Evolutionary conservation across 805 yeast species (phyloP).

Genomic region (Candida berthetii): DNA sequence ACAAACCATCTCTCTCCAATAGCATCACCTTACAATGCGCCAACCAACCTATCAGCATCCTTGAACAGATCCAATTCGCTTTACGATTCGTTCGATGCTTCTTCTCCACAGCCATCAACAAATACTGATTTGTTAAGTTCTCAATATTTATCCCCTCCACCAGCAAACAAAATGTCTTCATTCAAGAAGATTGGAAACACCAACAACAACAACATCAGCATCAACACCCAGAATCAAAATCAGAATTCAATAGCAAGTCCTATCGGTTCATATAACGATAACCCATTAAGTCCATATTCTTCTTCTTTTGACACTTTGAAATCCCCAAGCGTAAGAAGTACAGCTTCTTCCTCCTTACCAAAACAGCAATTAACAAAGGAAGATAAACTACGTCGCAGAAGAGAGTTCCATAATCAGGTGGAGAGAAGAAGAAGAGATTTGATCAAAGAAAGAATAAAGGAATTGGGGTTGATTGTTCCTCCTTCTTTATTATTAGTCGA

Average conservation of each 20-base stretch:
- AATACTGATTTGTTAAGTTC: constrained; percentile 4
- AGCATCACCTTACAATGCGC: constrained; percentile 2
- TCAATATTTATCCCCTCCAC: constrained; percentile 20
- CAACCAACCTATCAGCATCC: constrained; percentile 1
- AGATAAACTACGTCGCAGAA: constrained; percentile 66
- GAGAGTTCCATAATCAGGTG: constrained; percentile 92
- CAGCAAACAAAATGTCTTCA: constrained; percentile 2
- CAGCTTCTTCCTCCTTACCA: constrained; percentile 19
- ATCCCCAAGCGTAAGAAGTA: constrained; percentile 24
- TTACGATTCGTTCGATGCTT: constrained; percentile 17
- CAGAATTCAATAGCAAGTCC: constrained; percentile 5
- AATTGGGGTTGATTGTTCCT: constrained; percentile 76
- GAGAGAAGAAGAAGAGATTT: constrained; percentile 88
- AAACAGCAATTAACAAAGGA: constrained; percentile 42
- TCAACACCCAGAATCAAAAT: constrained; percentile 2
- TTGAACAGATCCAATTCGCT: constrained; percentile 10
- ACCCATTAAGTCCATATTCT: constrained; percentile 18
- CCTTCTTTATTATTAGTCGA: constrained; percentile 51
- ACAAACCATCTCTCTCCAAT: not conserved
- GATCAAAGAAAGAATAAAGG: constrained; percentile 84
- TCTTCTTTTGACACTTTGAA: constrained; percentile 20
- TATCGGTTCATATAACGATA: constrained; percentile 13
- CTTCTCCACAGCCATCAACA: constrained; percentile 9
- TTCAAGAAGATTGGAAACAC: constrained; percentile 2
- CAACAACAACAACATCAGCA: constrained; percentile 5